These are phyloP conservation scores for Akebia trifoliata DNA, from an alignment of 164 flowering plant genomes.

Conservation along the genomic window DNA sequence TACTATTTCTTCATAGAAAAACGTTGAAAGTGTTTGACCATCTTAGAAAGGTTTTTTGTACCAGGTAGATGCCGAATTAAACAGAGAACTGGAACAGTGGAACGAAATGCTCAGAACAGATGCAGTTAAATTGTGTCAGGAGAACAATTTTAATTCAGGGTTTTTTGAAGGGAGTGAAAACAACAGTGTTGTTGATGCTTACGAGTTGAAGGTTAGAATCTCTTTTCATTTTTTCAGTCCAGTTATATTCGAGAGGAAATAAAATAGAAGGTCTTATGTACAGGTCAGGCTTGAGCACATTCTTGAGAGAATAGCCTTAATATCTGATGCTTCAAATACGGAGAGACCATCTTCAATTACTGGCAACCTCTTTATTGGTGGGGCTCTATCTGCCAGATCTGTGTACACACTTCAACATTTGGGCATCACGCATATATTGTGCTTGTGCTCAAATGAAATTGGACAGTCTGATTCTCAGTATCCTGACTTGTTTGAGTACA, in stretches of 20 bases:
- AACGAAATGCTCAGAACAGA: slow-evolving; percentile 82
- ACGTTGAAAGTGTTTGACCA: neutral
- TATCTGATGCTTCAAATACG: slow-evolving; percentile 90
- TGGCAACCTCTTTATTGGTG: slow-evolving; percentile 70
- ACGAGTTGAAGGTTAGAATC: slow-evolving; percentile 77
- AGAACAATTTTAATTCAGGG: slow-evolving; percentile 82
- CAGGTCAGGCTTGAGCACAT: slow-evolving; percentile 98
- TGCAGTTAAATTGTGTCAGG: slow-evolving; percentile 90
- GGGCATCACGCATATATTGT: slow-evolving; percentile 84
- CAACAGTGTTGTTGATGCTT: slow-evolving; percentile 78
- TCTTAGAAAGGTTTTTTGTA: neutral
- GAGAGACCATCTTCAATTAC: slow-evolving; percentile 76
- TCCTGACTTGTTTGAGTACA: slow-evolving; percentile 78
- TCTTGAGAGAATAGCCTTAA: slow-evolving; percentile 87
- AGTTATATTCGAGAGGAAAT: neutral
- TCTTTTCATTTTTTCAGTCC: neutral
- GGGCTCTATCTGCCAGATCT: slow-evolving; percentile 94
- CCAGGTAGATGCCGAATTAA: slow-evolving; percentile 82
- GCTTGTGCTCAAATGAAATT: slow-evolving; percentile 94
- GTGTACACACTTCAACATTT: slow-evolving; percentile 76
- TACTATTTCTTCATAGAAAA: neutral
- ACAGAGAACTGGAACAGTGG: slow-evolving; percentile 93
- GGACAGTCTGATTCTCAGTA: slow-evolving; percentile 94
- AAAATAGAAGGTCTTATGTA: neutral
- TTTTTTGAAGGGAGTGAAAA: slow-evolving; percentile 90